phyloP scores from a whole-genome alignment of 2,329 filamentous ascomycete species.

The Colletotrichum sp. region DNA sequence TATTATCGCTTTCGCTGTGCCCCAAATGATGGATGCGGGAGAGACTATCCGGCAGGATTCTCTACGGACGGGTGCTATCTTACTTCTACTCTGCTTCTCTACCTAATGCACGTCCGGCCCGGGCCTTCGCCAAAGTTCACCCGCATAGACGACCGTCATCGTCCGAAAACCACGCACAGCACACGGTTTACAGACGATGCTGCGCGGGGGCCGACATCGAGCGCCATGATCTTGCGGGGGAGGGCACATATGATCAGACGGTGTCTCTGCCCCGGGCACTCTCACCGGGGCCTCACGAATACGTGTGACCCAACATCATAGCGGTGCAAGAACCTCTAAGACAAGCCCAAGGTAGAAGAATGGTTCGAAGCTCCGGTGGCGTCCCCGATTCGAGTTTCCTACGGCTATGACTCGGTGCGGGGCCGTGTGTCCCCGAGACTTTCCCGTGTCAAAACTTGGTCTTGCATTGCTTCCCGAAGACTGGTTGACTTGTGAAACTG shows the following conservation, averaged over 20 bases:
- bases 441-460: not conserved
- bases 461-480: not conserved
- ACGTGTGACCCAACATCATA: not conserved
- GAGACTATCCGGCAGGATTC: not conserved
- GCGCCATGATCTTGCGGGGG: not conserved
- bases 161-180: not conserved
- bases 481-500: not conserved
- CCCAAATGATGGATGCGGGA: not conserved
- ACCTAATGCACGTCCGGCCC: not conserved
- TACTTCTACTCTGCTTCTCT: not conserved
- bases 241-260: not conserved
- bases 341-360: not conserved
- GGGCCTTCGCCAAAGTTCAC: not conserved
- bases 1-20: not conserved
- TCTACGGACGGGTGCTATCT: not conserved
- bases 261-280: not conserved
- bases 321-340: not conserved
- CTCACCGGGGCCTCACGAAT: not conserved
- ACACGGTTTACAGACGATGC: not conserved
- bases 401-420: not conserved
- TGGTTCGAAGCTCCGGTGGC: not conserved
- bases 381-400: not conserved
- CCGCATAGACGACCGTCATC: constrained; percentile 1
- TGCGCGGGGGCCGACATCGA: not conserved
- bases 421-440: not conserved